Conservation (phyloP, 2,329 filamentous ascomycete species). For the Didymellaceae sp. region DNA sequence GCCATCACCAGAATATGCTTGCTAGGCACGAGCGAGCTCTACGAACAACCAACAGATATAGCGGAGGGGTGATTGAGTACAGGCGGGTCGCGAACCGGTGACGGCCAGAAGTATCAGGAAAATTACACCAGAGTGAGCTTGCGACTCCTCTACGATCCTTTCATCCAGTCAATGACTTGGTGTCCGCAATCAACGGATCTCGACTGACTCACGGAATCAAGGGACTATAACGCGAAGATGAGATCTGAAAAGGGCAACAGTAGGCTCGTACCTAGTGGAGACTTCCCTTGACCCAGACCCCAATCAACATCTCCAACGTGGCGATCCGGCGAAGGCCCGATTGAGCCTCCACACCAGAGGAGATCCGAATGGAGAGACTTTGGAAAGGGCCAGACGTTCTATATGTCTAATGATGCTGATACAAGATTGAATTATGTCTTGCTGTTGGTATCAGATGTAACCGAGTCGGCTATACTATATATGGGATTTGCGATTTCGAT, state of each 20-base stretch:
- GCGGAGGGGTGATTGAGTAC: no score
- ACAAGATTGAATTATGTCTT: slow-evolving; percentile 4
- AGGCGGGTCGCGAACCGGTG: no score
- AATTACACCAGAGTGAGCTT: no score
- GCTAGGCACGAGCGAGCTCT: no score
- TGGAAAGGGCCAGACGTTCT: slow-evolving; percentile 1
- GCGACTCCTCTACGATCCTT: no score
- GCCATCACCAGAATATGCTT: no score
- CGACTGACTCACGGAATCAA: neutral
- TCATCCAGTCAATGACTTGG: no score
- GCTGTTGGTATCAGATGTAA: neutral
- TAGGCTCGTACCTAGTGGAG: neutral
- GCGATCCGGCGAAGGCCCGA: slow-evolving; percentile 1
- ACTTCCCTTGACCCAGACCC: slow-evolving; percentile 8
- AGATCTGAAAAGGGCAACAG: neutral
- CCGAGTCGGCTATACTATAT: slow-evolving; percentile 13
- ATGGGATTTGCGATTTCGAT: slow-evolving; percentile 8
- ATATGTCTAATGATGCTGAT: slow-evolving; percentile 3
- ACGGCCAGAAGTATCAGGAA: no score
- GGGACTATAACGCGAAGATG: neutral
- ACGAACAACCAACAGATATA: no score
- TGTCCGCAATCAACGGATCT: neutral
- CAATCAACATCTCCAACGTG: neutral
- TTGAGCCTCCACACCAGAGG: slow-evolving; percentile 3
- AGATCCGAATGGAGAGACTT: neutral